phyloP scores from a whole-genome alignment of 495 filamentous ascomycete genomes.

The Lophiostoma macrostomum region DNA sequence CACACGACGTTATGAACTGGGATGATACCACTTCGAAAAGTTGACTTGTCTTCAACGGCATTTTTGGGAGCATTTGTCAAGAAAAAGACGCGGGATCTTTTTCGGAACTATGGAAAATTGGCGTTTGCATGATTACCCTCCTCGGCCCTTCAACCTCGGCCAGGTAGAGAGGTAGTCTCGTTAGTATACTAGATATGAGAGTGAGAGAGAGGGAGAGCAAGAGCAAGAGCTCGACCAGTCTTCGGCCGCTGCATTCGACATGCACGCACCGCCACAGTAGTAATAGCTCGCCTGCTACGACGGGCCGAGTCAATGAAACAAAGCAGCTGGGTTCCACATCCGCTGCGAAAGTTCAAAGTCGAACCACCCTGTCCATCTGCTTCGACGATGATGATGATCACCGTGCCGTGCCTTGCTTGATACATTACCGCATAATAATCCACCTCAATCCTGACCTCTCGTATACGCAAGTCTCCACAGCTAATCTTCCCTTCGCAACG shows the following conservation, averaged over 20 bases:
- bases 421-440: too few relatives aligned
- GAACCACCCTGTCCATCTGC: too few relatives aligned
- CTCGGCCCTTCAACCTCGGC: slow-evolving; percentile 31
- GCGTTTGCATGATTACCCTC: slow-evolving; percentile 8
- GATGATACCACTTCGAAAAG: slow-evolving; percentile 47
- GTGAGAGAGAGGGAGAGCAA: too few relatives aligned
- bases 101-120: slow-evolving; percentile 13
- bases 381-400: too few relatives aligned
- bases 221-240: too few relatives aligned
- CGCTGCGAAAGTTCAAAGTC: neutral
- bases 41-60: slow-evolving; percentile 48
- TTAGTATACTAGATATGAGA: neutral
- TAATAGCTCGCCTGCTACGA: too few relatives aligned
- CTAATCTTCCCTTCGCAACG: too few relatives aligned
- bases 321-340: neutral
- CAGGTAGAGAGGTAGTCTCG: slow-evolving; percentile 6
- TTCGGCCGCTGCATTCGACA: too few relatives aligned
- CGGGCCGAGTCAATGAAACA: neutral
- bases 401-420: too few relatives aligned
- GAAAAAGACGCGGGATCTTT: slow-evolving; percentile 4
- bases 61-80: slow-evolving; percentile 24
- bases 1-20: slow-evolving; percentile 41
- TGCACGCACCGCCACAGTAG: too few relatives aligned
- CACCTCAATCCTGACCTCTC: too few relatives aligned
- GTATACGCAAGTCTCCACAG: too few relatives aligned